Evolutionary conservation across 495 filamentous ascomycete species (phyloP), one percentile per base, ranked within the genome.

Genomic region (Neurospora terricola): DNA sequence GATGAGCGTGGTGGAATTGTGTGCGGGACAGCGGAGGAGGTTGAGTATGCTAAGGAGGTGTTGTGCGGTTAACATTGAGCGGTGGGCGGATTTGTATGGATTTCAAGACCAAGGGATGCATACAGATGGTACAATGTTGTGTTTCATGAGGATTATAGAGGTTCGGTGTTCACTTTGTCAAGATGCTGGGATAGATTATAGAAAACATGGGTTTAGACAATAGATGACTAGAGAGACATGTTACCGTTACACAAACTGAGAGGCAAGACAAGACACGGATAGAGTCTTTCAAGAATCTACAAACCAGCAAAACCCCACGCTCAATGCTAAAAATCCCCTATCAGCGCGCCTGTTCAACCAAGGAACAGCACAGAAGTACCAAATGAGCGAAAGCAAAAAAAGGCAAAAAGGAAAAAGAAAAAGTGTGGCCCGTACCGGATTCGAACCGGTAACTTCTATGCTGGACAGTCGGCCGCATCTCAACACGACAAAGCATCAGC

Each of bases 1-100:
- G 82, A 85, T 74, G 85, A 88, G 76, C 81, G 77, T 42, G 86
- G 80, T 2, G 86, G 85, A 1, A 54, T 87, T 69, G 75, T 87
- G 0, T 87, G 85, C 76, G 86, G 86, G 37, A 86, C 81, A 11
- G 74, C 72, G 7, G 81, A 80, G 40, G 86, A 86, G 71, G 86
- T 87, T 10, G 81, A 83, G 38, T 74, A 66, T 34, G 54, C 54
- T 18, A 66, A 34, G 54, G 27, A 18, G 12, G 54, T 66, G 14
- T 4, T 66, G 54, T 66, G 54, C 6, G 54, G 54, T 9, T 4
- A 66, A 3, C 1, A 2, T 1, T 30, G 14, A 36, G 27, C 14
- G 1, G 11, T 34, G 23, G 14, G 23, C 14, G 7, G 40, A 0
- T 18, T 3, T 27, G 12, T 16, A 36, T 66, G 6, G 14, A 66